Percentiles rank a stretch among this genome's conserved stretches.
phyloP scores from a whole-genome alignment of 1,139 yeast genomes.

The Saccharomyces hybrid region DNA sequence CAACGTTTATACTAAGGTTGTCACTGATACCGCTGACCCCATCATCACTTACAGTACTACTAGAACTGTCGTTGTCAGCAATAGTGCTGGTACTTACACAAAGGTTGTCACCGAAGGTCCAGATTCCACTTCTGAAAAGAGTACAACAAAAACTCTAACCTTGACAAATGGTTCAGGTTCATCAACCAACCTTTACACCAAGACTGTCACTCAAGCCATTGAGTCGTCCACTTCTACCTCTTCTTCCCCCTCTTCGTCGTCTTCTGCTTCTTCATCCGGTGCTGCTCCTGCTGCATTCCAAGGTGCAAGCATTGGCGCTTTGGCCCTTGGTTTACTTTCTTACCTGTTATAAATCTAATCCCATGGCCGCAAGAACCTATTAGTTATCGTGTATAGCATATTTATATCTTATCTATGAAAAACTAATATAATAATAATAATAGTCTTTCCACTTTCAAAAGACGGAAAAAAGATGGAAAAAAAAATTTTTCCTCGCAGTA shows the following conservation, averaged over 20 bases:
- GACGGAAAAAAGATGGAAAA: no score
- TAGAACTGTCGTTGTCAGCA: conserved; percentile 4
- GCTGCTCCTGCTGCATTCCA: conserved; percentile 8
- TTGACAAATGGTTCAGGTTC: neutral
- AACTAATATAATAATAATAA: neutral
- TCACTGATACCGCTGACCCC: conserved; percentile 6
- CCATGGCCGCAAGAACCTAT: neutral
- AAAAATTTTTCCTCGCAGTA: no score
- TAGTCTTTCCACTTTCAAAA: neutral
- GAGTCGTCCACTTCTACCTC: conserved; percentile 20
- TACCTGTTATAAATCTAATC: neutral
- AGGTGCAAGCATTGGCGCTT: neutral
- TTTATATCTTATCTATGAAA: neutral
- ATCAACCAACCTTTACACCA: neutral
- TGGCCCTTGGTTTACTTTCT: conserved; percentile 7
- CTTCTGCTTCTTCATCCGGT: conserved; percentile 16
- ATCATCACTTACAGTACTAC: conserved; percentile 6
- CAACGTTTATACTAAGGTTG: conserved; percentile 5
- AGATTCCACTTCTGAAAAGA: conserved; percentile 1
- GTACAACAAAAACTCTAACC: neutral
- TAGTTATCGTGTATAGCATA: neutral
- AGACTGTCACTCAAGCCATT: neutral
- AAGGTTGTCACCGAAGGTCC: conserved; percentile 6
- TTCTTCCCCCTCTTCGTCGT: conserved; percentile 14
- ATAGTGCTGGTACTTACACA: conserved; percentile 5